Base-by-base conservation (phyloP, 83 land plant species). In the Thuja plicata region DNA sequence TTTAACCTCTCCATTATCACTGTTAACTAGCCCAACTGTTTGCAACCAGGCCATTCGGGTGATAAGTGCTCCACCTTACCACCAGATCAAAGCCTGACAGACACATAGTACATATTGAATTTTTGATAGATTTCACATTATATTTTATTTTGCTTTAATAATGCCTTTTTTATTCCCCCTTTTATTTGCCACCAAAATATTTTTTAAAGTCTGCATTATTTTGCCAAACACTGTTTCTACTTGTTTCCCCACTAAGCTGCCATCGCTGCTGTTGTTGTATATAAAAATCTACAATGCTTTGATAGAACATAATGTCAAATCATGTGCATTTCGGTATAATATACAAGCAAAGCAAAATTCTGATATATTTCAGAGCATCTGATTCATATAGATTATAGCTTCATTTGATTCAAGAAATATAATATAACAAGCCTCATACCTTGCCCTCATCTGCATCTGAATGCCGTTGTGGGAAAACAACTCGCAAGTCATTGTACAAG, bases 391-490 rank as follows among this genome's bases (percentile, higher is more conserved):
- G 48, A 16, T 52, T 52, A n/a, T n/a, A 55, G 2, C 60, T 52
- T 32, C 37, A 54, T 83, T 83, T 46, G n/a, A 83, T 37, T 77
- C 45, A 37, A 35, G 46, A 46, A 21, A 50, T 13, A 27, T 38
- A 55, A 88, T 24, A 66, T 48, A 80, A 21, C 60, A 87, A 92
- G 38, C 43, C 21, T 40, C 90, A 84, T 94, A 98, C 99, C 98
- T 97, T 95, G 91, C 99, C 99, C 90, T 98, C 99, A 90, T 97
- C 99, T 60, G 99, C 87, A 94, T 98, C 99, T 27, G 99, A 93
- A 41, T 96, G 99, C 85, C 99, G 96, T 88, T 97, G 99, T 79
- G 99, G 99, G 88, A 98, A 98, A 35, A 98, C 99, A 34, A 96
- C 99, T 38, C 96, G 92, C 60, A 98, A 87, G 86, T 98, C 99